Evolutionary conservation across 108 stramenopile species (phyloP).

Genomic region (Bacterosira constricta): DNA sequence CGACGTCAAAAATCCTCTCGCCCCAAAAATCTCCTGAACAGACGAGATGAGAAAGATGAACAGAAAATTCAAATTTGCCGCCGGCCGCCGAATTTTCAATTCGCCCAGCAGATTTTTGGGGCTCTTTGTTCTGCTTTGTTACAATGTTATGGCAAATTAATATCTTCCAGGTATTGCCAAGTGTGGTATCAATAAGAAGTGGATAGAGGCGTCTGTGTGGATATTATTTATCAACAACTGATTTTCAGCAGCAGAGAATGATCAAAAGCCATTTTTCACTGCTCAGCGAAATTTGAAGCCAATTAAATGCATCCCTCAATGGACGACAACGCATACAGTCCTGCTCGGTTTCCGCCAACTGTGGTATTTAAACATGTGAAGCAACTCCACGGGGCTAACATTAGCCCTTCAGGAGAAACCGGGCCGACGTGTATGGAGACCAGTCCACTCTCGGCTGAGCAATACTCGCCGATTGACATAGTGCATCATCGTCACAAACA

Average conservation of each 20-base stretch:
- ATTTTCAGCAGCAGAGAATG: background rate
- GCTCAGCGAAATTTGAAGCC: background rate
- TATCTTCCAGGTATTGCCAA: too few species aligned
- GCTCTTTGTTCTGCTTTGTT: too few species aligned
- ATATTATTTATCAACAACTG: background rate
- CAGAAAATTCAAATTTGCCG: too few species aligned
- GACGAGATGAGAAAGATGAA: too few species aligned
- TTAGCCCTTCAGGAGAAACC: background rate
- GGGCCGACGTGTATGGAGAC: constrained; percentile 1
- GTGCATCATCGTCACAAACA: background rate
- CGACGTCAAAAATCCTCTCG: too few species aligned
- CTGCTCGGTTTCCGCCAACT: background rate
- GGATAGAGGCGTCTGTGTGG: too few species aligned
- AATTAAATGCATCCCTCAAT: background rate
- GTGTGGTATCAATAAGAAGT: too few species aligned
- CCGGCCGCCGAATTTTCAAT: too few species aligned
- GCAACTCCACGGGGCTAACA: background rate
- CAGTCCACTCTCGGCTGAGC: background rate
- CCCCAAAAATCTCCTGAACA: too few species aligned
- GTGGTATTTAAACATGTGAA: constrained; percentile 1
- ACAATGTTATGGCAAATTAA: too few species aligned
- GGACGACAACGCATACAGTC: background rate
- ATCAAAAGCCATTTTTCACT: background rate
- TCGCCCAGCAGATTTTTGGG: too few species aligned
- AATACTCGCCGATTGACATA: background rate